A percentile compares a stretch with the other conserved stretches of the same genome.
These are phyloP conservation scores for Epichloe amarillans DNA, from an alignment of 2,329 filamentous ascomycete species.

Conservation along the genomic window DNA sequence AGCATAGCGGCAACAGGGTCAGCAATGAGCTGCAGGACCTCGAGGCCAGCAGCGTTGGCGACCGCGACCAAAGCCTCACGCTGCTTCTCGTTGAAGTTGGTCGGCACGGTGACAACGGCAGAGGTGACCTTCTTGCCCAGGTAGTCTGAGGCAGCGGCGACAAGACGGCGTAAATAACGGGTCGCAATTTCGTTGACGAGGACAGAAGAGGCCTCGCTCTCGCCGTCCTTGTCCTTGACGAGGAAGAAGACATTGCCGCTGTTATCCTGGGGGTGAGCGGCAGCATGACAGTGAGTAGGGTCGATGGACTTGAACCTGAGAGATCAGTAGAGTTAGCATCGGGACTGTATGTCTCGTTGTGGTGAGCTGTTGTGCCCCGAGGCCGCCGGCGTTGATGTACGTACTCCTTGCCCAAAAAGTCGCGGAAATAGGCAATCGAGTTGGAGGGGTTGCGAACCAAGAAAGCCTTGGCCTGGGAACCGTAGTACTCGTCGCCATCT, in stretches of 20 bases:
- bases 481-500: conserved; percentile 92
- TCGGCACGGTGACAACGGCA: conserved; percentile 88
- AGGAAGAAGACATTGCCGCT: conserved; percentile 65
- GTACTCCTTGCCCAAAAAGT: conserved; percentile 89
- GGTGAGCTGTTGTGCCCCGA: not conserved
- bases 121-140: conserved; percentile 86
- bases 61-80: conserved; percentile 66
- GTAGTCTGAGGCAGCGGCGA: conserved; percentile 76
- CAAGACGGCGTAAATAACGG: conserved; percentile 71
- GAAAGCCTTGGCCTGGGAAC: conserved; percentile 87
- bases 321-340: not conserved
- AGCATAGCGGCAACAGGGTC: conserved; percentile 83
- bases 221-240: conserved; percentile 60
- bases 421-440: conserved; percentile 90
- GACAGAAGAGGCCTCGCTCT: conserved; percentile 51
- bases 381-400: conserved; percentile 13
- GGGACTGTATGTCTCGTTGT: not conserved
- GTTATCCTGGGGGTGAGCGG: conserved; percentile 72
- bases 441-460: conserved; percentile 85
- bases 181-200: conserved; percentile 71
- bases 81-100: conserved; percentile 82
- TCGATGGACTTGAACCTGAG: conserved; percentile 84
- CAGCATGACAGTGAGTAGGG: conserved; percentile 85
- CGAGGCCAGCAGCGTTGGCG: conserved; percentile 67
- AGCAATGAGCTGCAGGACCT: conserved; percentile 83